These are phyloP conservation scores for Ceratobasidium sp. DNA, from an alignment of 1,284 basidiomycete species.

Conservation along the genomic window DNA sequence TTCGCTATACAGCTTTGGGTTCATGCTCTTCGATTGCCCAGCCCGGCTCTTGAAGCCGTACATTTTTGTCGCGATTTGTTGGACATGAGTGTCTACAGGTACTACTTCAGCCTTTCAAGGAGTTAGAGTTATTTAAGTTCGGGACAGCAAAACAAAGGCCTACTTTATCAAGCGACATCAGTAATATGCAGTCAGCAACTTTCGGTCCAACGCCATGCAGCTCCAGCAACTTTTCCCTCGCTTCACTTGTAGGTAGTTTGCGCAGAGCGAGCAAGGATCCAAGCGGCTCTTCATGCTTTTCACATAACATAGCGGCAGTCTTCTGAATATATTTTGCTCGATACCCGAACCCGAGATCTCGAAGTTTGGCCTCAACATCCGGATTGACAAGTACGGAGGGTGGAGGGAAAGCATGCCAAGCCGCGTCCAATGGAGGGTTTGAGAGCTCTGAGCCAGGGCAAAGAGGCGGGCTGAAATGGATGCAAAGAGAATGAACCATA, in stretches of 20 bases:
- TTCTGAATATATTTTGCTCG: slow-evolving; percentile 88
- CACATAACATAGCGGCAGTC: slow-evolving; percentile 76
- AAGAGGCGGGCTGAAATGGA: slow-evolving; percentile 72
- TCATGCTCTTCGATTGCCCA: slow-evolving; percentile 65
- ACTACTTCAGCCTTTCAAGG: slow-evolving; percentile 72
- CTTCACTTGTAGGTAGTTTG: slow-evolving; percentile 59
- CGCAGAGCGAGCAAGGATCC: slow-evolving; percentile 70
- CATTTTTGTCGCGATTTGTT: slow-evolving; percentile 84
- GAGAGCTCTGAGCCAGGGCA: slow-evolving; percentile 53
- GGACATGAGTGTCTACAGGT: slow-evolving; percentile 92
- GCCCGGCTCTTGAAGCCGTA: slow-evolving; percentile 69
- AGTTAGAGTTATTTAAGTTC: slow-evolving; percentile 2
- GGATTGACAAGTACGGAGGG: slow-evolving; percentile 70
- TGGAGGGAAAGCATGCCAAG: slow-evolving; percentile 86
- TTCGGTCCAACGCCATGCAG: slow-evolving; percentile 94
- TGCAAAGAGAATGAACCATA: slow-evolving; percentile 81
- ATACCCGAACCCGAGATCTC: slow-evolving; percentile 93
- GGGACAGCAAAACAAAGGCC: slow-evolving; percentile 26
- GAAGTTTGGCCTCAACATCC: slow-evolving; percentile 71
- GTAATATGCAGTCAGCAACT: slow-evolving; percentile 91
- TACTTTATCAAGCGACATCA: slow-evolving; percentile 96
- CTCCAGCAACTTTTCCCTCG: slow-evolving; percentile 76
- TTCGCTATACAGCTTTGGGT: slow-evolving; percentile 78
- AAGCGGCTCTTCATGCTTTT: slow-evolving; percentile 59
- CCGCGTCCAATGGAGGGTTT: slow-evolving; percentile 45